phyloP scores from a whole-genome alignment of 2,329 filamentous ascomycete genomes.

The Lachnellula cervina region DNA sequence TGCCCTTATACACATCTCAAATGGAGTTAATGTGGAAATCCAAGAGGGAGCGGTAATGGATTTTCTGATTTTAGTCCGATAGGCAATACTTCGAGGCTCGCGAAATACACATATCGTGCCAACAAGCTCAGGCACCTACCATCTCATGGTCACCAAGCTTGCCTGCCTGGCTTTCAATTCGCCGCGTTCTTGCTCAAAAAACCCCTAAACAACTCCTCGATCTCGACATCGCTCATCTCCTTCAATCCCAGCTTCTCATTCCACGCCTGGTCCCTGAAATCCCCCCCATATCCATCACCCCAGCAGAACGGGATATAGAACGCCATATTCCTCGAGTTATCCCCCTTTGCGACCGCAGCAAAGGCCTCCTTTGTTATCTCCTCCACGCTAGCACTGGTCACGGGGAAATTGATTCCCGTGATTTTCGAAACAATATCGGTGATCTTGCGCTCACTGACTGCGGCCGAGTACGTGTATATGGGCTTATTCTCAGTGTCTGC shows the following conservation, averaged over 20 bases:
- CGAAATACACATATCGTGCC: too few species aligned
- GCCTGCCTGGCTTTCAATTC: background rate
- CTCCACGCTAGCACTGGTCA: constrained; percentile 1
- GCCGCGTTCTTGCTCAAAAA: background rate
- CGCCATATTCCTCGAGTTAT: constrained; percentile 12
- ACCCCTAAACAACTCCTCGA: constrained; percentile 6
- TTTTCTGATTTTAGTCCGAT: too few species aligned
- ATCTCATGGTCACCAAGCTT: too few species aligned
- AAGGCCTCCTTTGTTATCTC: constrained; percentile 9
- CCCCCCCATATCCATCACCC: constrained; percentile 27
- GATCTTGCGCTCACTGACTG: constrained; percentile 11
- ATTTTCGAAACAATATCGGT: constrained; percentile 7
- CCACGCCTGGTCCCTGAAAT: constrained; percentile 33
- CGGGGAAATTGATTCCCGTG: constrained; percentile 9
- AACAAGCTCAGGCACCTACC: too few species aligned
- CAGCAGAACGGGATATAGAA: constrained; percentile 28
- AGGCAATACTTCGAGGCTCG: too few species aligned
- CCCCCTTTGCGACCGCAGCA: constrained; percentile 6
- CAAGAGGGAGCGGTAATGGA: too few species aligned
- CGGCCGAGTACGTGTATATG: constrained; percentile 11
- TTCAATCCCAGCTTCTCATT: constrained; percentile 61
- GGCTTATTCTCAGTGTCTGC: constrained; percentile 19
- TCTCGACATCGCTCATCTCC: constrained; percentile 48
- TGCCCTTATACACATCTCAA: too few species aligned
- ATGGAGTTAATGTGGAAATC: too few species aligned